A percentile compares a stretch with the other conserved stretches of the same genome.
phyloP scores from a whole-genome alignment of 352 stramenopile genomes.

The Phytophthora hibernalis region DNA sequence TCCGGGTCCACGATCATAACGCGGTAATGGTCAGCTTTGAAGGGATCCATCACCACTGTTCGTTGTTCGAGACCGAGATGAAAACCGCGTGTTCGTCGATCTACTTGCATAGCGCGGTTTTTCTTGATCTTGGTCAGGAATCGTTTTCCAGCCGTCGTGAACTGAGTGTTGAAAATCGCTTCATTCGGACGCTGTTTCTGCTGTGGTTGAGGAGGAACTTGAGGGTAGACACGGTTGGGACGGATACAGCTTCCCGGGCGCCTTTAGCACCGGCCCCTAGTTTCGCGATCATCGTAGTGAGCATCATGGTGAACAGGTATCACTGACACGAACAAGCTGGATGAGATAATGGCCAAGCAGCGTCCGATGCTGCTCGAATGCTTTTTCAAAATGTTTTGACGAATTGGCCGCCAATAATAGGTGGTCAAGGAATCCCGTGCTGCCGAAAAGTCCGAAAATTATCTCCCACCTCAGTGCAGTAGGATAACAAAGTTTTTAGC shows the following conservation, averaged over 20 bases:
- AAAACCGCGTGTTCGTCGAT: conserved; percentile 71
- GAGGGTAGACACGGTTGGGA: not conserved
- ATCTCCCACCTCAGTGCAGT: no score
- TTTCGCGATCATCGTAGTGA: conserved; percentile 21
- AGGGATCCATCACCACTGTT: conserved; percentile 58
- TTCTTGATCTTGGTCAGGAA: conserved; percentile 82
- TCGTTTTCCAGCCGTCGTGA: conserved; percentile 67
- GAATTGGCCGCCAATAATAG: conserved; percentile 16
- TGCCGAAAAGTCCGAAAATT: no score
- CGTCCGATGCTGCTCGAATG: no score
- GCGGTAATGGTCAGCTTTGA: conserved; percentile 67
- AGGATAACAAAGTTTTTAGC: no score
- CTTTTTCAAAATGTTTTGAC: conserved; percentile 13
- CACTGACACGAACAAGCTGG: not conserved
- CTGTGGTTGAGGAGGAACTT: conserved; percentile 7
- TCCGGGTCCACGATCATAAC: conserved; percentile 74
- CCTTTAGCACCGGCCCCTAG: conserved; percentile 2
- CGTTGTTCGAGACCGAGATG: conserved; percentile 54
- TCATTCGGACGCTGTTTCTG: conserved; percentile 53
- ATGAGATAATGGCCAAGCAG: not conserved
- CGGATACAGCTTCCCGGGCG: not conserved
- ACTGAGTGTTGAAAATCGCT: conserved; percentile 84
- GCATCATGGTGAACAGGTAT: conserved; percentile 16
- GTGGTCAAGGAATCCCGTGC: not conserved
- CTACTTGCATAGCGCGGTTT: conserved; percentile 77